phyloP scores from a whole-genome alignment of 2,329 filamentous ascomycete species.

The Fusarium solani-melongenae region DNA sequence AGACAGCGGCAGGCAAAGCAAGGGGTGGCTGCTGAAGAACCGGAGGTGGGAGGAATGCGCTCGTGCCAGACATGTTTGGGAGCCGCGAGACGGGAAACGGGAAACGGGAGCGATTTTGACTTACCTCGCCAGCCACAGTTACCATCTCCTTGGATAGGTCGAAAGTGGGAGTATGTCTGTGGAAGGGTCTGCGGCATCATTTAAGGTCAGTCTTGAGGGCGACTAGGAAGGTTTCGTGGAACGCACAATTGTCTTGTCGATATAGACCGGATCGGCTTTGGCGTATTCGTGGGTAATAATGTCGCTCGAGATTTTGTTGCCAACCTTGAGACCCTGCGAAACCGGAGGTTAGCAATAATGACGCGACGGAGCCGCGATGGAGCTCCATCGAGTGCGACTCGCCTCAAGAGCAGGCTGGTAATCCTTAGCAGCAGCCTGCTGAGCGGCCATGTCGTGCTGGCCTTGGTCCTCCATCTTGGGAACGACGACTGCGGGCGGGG shows the following conservation, averaged over 20 bases:
- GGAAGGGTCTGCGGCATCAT: constrained; percentile 73
- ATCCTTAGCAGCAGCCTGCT: constrained; percentile 69
- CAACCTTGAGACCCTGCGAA: constrained; percentile 82
- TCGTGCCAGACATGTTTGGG: constrained; percentile 11
- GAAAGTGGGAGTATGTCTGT: constrained; percentile 86
- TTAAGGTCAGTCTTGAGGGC: constrained; percentile 25
- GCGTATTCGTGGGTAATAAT: constrained; percentile 88
- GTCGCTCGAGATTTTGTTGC: constrained; percentile 79
- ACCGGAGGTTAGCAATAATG: constrained; percentile 26
- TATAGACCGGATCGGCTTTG: constrained; percentile 84
- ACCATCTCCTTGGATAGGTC: constrained; percentile 89
- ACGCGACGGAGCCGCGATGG: constrained; percentile 12
- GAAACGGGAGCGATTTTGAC: constrained; percentile 47
- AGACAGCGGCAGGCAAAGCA: constrained; percentile 24
- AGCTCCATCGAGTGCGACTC: constrained; percentile 39
- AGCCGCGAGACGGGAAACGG: constrained; percentile 11
- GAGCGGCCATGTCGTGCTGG: constrained; percentile 62
- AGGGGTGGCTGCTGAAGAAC: constrained; percentile 11
- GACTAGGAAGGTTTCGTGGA: constrained; percentile 12
- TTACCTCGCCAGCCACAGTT: constrained; percentile 98
- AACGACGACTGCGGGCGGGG: constrained; percentile 13
- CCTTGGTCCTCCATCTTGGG: constrained; percentile 50
- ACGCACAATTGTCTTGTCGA: constrained; percentile 87
- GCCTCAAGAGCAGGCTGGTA: constrained; percentile 70
- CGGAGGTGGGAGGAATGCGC: constrained; percentile 9